Evolutionary conservation across 441 rosid genomes (phyloP).

Genomic region (Populus trichocarpa): DNA sequence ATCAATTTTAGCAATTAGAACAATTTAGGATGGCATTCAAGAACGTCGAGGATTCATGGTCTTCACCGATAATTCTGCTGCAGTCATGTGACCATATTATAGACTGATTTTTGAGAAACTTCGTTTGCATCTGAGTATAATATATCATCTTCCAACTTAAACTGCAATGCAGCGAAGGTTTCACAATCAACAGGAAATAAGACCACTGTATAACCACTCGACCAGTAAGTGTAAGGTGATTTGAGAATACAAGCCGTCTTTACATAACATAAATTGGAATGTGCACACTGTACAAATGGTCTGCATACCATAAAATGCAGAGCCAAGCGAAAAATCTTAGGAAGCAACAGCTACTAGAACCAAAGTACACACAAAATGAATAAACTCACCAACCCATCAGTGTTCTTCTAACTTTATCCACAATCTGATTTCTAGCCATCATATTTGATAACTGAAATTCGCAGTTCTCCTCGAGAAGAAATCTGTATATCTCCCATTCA

Average conservation of each 20-base stretch:
- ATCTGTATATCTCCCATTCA: slow-evolving; percentile 82
- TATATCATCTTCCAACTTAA: not conserved
- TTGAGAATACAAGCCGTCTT: not conserved
- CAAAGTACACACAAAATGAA: not conserved
- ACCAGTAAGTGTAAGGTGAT: not conserved
- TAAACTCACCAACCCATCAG: slow-evolving; percentile 70
- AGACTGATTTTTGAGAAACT: not conserved
- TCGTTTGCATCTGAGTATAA: not conserved
- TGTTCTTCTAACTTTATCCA: slow-evolving; percentile 62
- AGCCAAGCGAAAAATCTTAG: not conserved
- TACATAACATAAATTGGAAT: not conserved
- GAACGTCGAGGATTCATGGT: not conserved
- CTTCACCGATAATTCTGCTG: not conserved
- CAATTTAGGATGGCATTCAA: not conserved
- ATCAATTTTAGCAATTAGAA: too few relatives aligned
- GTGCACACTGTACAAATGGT: not conserved
- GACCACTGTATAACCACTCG: not conserved
- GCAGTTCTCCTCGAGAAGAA: slow-evolving; percentile 65
- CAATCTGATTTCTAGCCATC: slow-evolving; percentile 51
- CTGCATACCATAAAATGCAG: not conserved
- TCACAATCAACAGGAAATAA: not conserved
- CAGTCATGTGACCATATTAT: not conserved
- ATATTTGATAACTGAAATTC: slow-evolving; percentile 27
- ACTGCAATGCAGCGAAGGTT: not conserved
- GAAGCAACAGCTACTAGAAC: not conserved